A percentile compares a stretch with the other conserved stretches of the same genome.
phyloP scores from a whole-genome alignment of 1,284 basidiomycete species.

The Trametes versicolor region DNA sequence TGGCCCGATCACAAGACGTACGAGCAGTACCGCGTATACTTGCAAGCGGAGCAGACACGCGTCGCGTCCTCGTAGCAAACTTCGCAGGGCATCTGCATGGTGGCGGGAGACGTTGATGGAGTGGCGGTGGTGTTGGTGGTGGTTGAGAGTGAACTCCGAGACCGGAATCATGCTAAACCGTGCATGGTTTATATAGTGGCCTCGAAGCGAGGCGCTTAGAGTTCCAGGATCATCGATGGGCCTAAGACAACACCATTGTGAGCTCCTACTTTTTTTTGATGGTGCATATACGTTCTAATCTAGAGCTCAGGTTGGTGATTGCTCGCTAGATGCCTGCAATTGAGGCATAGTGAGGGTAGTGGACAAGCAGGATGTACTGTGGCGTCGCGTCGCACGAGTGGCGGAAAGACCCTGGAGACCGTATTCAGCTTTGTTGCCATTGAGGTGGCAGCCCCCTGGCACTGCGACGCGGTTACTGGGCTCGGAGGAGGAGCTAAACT shows the following conservation, averaged over 20 bases:
- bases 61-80: slow-evolving; percentile 28
- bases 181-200: neutral
- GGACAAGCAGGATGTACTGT: too few species aligned
- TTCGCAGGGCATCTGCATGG: slow-evolving; percentile 24
- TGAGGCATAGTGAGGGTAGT: too few species aligned
- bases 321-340: too few species aligned
- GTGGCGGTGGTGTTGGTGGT: slow-evolving; percentile 7
- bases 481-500: slow-evolving; percentile 26
- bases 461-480: slow-evolving; percentile 18
- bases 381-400: too few species aligned
- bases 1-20: slow-evolving; percentile 20
- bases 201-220: neutral
- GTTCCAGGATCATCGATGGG: too few species aligned
- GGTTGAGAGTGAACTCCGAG: neutral
- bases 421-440: slow-evolving; percentile 23
- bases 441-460: slow-evolving; percentile 20
- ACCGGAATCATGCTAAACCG: neutral
- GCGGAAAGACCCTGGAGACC: slow-evolving; percentile 23
- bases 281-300: too few species aligned
- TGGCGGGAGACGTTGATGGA: neutral
- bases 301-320: too few species aligned
- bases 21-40: slow-evolving; percentile 38
- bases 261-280: too few species aligned
- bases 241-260: neutral
- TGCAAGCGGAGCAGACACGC: slow-evolving; percentile 33